Percentiles rank a stretch among this genome's conserved stretches.
Evolutionary conservation across 2,329 filamentous ascomycete genomes (phyloP).

Genomic region (Hymenoscyphus fraxineus): DNA sequence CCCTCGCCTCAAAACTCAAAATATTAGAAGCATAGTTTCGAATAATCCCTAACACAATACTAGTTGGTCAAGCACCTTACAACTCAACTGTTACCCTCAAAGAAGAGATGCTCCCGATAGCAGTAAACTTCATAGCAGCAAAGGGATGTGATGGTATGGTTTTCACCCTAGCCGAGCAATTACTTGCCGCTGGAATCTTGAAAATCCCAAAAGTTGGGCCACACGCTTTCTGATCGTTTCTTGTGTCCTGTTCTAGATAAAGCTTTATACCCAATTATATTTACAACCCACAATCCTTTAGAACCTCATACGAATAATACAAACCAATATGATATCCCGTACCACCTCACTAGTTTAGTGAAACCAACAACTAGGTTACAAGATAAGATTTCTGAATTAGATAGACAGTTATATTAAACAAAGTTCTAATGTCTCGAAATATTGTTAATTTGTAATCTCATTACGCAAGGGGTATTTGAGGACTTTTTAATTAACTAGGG

Average conservation of each 20-base stretch:
- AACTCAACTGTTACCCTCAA: constrained; percentile 45
- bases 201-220: constrained; percentile 42
- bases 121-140: constrained; percentile 53
- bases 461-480: too few relatives aligned
- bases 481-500: too few relatives aligned
- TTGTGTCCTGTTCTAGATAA: neutral
- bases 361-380: too few relatives aligned
- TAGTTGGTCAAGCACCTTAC: constrained; percentile 38
- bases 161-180: constrained; percentile 48
- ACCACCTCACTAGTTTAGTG: too few relatives aligned
- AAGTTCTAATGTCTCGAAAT: too few relatives aligned
- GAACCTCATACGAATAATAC: too few relatives aligned
- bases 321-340: too few relatives aligned
- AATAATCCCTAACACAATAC: constrained; percentile 2
- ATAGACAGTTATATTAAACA: too few relatives aligned
- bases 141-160: constrained; percentile 59
- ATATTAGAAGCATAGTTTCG: neutral
- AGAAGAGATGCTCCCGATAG: constrained; percentile 52
- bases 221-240: neutral
- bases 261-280: too few relatives aligned
- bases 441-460: too few relatives aligned
- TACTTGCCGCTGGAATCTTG: constrained; percentile 48
- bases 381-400: too few relatives aligned
- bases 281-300: too few relatives aligned
- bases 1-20: neutral